Evolutionary conservation across 2,329 filamentous ascomycete genomes (phyloP).

Genomic region (Pseudonectria foliicola): DNA sequence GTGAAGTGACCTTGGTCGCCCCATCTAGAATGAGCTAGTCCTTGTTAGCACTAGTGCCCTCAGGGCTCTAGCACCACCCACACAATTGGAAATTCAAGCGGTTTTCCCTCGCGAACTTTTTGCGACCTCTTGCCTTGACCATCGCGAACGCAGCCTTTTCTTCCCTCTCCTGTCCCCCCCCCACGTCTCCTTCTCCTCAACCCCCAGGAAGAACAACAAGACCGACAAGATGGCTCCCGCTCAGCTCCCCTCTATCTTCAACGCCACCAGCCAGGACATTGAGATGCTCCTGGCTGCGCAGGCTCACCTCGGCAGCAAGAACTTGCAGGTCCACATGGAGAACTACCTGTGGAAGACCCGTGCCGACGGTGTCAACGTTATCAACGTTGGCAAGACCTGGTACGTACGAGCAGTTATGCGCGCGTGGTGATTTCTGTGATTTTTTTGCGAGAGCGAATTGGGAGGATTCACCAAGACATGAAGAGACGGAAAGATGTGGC

Average conservation of each 20-base stretch:
- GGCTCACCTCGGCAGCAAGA: slow-evolving; percentile 96
- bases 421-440: neutral
- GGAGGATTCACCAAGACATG: neutral
- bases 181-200: slow-evolving; percentile 22
- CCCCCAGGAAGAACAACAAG: slow-evolving; percentile 30
- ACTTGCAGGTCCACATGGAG: slow-evolving; percentile 99
- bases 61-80: slow-evolving; percentile 34
- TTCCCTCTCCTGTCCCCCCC: slow-evolving; percentile 19
- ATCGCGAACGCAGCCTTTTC: slow-evolving; percentile 20
- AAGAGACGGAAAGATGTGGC: too few species aligned
- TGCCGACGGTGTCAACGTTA: slow-evolving; percentile 94
- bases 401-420: slow-evolving; percentile 40
- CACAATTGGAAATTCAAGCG: slow-evolving; percentile 30
- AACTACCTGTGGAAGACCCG: slow-evolving; percentile 99
- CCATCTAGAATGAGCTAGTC: slow-evolving; percentile 13
- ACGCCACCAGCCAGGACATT: slow-evolving; percentile 96
- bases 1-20: slow-evolving; percentile 16
- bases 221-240: slow-evolving; percentile 82
- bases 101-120: slow-evolving; percentile 37
- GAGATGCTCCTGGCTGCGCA: slow-evolving; percentile 98
- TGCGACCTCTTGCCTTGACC: slow-evolving; percentile 21
- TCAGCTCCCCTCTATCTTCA: slow-evolving; percentile 92
- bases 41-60: slow-evolving; percentile 17
- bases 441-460: slow-evolving; percentile 1
- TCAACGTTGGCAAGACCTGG: slow-evolving; percentile 99